A percentile compares a stretch with the other conserved stretches of the same genome.
phyloP scores from a whole-genome alignment of 2,329 filamentous ascomycete genomes.

The Hymenoscyphus scutula region DNA sequence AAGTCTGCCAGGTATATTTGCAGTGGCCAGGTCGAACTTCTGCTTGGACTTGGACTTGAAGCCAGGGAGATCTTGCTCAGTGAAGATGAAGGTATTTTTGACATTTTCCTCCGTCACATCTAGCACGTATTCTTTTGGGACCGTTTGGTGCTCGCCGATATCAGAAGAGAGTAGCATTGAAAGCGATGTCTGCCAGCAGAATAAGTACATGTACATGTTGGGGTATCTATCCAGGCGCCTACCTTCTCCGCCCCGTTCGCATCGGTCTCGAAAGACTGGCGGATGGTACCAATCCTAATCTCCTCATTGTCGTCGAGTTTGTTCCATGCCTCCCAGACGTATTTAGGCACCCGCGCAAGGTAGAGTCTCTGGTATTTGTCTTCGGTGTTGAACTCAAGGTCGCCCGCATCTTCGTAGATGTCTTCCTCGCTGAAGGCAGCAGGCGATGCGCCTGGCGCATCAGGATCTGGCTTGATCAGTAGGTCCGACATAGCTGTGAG shows the following conservation, averaged over 20 bases:
- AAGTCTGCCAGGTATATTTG: slow-evolving; percentile 58
- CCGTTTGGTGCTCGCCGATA: slow-evolving; percentile 63
- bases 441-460: slow-evolving; percentile 42
- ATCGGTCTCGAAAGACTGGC: slow-evolving; percentile 47
- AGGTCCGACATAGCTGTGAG: slow-evolving; percentile 32
- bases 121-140: slow-evolving; percentile 89
- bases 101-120: slow-evolving; percentile 66
- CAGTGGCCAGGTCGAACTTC: slow-evolving; percentile 54
- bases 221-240: slow-evolving; percentile 13
- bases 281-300: slow-evolving; percentile 74
- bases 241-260: slow-evolving; percentile 50
- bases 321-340: slow-evolving; percentile 77
- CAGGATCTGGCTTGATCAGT: slow-evolving; percentile 50
- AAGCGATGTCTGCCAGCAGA: slow-evolving; percentile 42
- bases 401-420: slow-evolving; percentile 66
- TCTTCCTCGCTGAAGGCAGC: slow-evolving; percentile 58
- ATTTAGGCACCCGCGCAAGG: slow-evolving; percentile 74
- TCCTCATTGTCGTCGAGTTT: slow-evolving; percentile 76
- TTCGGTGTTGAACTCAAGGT: slow-evolving; percentile 54
- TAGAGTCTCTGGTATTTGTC: slow-evolving; percentile 50
- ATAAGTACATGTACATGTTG: slow-evolving; percentile 19
- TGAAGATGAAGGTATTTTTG: slow-evolving; percentile 87
- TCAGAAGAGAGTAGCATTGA: slow-evolving; percentile 68
- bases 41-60: slow-evolving; percentile 60
- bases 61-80: slow-evolving; percentile 86